phyloP scores from a whole-genome alignment of 2,329 filamentous ascomycete genomes.

The Pseudopyrenochaeta lycopersici region DNA sequence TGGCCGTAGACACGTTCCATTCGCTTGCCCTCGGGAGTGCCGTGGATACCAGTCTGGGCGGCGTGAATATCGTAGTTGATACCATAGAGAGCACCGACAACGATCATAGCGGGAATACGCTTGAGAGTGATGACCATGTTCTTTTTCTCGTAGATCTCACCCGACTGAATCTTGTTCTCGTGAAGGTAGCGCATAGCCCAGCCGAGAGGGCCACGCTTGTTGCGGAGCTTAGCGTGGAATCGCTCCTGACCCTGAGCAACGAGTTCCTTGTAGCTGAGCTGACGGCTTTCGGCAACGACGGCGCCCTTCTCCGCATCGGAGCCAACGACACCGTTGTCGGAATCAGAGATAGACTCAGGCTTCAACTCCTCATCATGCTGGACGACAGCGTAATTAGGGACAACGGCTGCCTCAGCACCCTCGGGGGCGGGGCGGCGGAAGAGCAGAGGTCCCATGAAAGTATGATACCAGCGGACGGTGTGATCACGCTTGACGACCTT shows the following conservation, averaged over 20 bases:
- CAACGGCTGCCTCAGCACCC: constrained; percentile 63
- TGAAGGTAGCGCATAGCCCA: constrained; percentile 84
- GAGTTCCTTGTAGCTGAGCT: constrained; percentile 70
- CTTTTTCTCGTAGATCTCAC: constrained; percentile 76
- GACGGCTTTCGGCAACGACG: constrained; percentile 56
- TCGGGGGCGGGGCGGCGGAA: constrained; percentile 64
- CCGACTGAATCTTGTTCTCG: constrained; percentile 75
- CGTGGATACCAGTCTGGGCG: constrained; percentile 73
- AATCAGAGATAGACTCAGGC: constrained; percentile 34
- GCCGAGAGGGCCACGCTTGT: constrained; percentile 73
- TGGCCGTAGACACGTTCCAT: constrained; percentile 73
- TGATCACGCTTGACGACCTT: constrained; percentile 75
- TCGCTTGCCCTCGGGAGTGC: constrained; percentile 76
- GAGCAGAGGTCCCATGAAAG: constrained; percentile 68
- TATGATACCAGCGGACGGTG: constrained; percentile 69
- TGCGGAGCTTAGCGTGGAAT: constrained; percentile 70
- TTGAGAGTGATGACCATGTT: constrained; percentile 72
- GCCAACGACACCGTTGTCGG: constrained; percentile 38
- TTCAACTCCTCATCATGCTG: constrained; percentile 65
- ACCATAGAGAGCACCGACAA: constrained; percentile 74
- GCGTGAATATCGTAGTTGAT: constrained; percentile 84
- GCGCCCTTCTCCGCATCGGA: constrained; percentile 45
- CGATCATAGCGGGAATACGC: constrained; percentile 74
- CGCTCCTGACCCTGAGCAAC: constrained; percentile 64
- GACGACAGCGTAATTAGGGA: constrained; percentile 81